Base-by-base conservation (phyloP, 1,139 yeast species). In the Blastobotrys ciferrii region DNA sequence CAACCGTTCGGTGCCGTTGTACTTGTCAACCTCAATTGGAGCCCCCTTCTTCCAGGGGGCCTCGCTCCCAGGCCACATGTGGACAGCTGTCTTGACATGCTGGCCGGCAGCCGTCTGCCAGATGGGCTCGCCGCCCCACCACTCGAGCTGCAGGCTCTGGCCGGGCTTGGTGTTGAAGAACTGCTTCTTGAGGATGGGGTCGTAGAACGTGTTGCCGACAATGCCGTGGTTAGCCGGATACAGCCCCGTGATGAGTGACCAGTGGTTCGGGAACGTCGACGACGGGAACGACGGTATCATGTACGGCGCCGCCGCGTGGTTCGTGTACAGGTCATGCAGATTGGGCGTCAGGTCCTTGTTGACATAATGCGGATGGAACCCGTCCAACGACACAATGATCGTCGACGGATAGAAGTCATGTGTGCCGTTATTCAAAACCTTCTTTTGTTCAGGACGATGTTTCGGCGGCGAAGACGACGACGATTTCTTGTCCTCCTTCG, bases 31-130 rank as follows among this genome's bases (percentile, higher is more conserved):
- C 46, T 73, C 75, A 49, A 71, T 57, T 2, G 84, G 85, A 46
- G 48, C 55, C 13, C 62, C 66, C 32, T 50, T 55, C 45, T 19
- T 58, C 71, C 72, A 80, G 72, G 47, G 76, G 2, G 84, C 94
- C 59, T 87, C 95, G 53, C 89, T 82, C 0, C 96, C 96, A 0
- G 97, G 96, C 95, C 95, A 89, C 96, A 89, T 88, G 64, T 89
- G 96, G n/a, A 87, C 83, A 0, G 94, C 95, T 2, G 85, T 71
- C 12, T 72, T 72, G 3, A 86, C 76, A 1, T 81, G 83, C 53
- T 84, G 86, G n/a, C 65, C 65, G 20, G 72, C 71, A 0, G 94
- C 89, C 0, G 95, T 86, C 41, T 74, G 70, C 97, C 97, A 89
- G 23, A 89, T 65, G 0, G 97, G 95, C 62, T 87, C 94, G 28